Conservation (phyloP, 495 filamentous ascomycete species). For the Parmelia sp. region DNA sequence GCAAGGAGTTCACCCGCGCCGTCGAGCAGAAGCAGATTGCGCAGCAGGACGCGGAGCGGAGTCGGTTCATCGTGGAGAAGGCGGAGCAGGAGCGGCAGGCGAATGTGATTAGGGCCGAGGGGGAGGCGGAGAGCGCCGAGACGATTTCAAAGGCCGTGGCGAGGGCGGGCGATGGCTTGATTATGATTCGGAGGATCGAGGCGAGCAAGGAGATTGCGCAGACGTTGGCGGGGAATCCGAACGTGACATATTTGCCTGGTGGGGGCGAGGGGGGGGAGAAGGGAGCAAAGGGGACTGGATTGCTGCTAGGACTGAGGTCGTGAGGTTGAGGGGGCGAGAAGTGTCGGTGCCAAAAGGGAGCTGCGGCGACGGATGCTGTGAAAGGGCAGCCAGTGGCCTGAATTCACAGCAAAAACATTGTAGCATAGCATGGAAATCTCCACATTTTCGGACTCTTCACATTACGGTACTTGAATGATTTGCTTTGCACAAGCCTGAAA, state of each 20-base stretch:
- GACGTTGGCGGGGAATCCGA: slow-evolving; percentile 83
- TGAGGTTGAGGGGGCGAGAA: neutral
- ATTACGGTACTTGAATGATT: neutral
- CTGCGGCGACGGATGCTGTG: neutral
- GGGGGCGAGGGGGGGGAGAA: slow-evolving; percentile 55
- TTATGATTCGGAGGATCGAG: slow-evolving; percentile 94
- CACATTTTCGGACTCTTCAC: neutral
- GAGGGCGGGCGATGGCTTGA: slow-evolving; percentile 85
- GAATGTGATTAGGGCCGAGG: slow-evolving; percentile 95
- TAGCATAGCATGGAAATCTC: slow-evolving; percentile 20
- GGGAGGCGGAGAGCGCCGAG: slow-evolving; percentile 92
- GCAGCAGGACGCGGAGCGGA: slow-evolving; percentile 96
- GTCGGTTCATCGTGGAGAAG: slow-evolving; percentile 96
- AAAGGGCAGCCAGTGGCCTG: neutral
- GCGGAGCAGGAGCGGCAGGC: slow-evolving; percentile 99
- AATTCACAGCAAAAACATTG: slow-evolving; percentile 7
- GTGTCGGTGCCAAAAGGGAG: neutral
- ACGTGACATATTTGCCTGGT: slow-evolving; percentile 90
- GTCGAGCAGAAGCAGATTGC: slow-evolving; percentile 99
- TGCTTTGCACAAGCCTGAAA: neutral
- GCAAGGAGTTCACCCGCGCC: slow-evolving; percentile 95
- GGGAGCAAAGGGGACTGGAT: slow-evolving; percentile 55
- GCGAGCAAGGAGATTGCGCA: slow-evolving; percentile 93
- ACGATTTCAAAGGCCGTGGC: slow-evolving; percentile 87
- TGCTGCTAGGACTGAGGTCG: slow-evolving; percentile 56